Evolutionary conservation across 2,329 filamentous ascomycete genomes (phyloP).

Genomic region (Pseudocercospora fijiensis): DNA sequence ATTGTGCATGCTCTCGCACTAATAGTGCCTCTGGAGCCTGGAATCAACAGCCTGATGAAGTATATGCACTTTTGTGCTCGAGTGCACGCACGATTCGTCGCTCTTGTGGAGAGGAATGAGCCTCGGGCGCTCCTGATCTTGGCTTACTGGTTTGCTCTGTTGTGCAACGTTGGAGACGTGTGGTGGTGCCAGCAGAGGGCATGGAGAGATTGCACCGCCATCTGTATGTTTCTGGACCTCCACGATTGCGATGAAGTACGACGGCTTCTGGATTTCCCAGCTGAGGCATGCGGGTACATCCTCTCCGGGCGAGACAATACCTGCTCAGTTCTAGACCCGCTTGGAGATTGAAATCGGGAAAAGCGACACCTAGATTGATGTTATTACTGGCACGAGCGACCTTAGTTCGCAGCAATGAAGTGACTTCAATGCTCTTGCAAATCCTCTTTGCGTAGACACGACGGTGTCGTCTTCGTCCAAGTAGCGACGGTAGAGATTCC

Average conservation of each 20-base stretch:
- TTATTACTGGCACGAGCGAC: background rate
- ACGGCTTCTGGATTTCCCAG: slow-evolving; percentile 8
- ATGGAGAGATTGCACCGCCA: slow-evolving; percentile 17
- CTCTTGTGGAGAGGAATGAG: slow-evolving; percentile 16
- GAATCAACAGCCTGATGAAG: slow-evolving; percentile 15
- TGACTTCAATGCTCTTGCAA: no score
- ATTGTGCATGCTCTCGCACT: slow-evolving; percentile 15
- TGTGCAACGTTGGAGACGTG: slow-evolving; percentile 15
- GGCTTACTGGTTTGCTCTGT: slow-evolving; percentile 17
- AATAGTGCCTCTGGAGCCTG: slow-evolving; percentile 15
- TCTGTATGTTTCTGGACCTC: slow-evolving; percentile 12
- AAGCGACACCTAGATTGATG: background rate
- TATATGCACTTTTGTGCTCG: slow-evolving; percentile 21
- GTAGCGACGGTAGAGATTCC: background rate
- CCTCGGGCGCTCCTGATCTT: slow-evolving; percentile 16
- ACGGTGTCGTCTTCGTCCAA: background rate
- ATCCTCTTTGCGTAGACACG: background rate
- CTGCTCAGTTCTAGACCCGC: background rate
- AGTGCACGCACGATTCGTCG: slow-evolving; percentile 16
- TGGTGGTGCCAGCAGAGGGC: slow-evolving; percentile 20
- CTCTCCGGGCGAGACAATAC: background rate
- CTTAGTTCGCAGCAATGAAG: background rate
- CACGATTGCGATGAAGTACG: background rate
- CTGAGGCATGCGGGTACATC: slow-evolving; percentile 11
- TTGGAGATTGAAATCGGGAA: background rate